Base-by-base conservation (phyloP, 257 asterid genomes). In the Nicotiana benthamiana region DNA sequence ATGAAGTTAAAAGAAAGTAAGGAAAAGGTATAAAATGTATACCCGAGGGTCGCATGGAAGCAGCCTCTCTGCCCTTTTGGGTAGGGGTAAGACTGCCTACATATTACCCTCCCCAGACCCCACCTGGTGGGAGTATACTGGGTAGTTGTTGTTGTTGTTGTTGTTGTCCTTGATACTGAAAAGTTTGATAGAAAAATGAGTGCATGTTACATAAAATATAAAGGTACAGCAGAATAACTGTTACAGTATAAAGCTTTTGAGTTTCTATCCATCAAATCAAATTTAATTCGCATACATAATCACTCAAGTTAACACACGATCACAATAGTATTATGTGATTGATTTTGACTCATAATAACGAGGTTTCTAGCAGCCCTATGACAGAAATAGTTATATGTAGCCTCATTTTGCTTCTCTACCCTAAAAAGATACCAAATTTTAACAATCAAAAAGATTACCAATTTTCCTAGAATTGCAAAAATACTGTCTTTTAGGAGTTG, bases 101-200 rank as follows among this genome's bases (percentile, higher is more conserved):
- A 27, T 27, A 27, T 27, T 27, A 27, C n/a, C n/a, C n/a, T n/a
- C n/a, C n/a, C n/a, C n/a, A n/a, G n/a, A n/a, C n/a, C n/a, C n/a
- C n/a, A n/a, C n/a, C n/a, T n/a, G n/a, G n/a, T n/a, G n/a, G n/a
- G n/a, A n/a, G n/a, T n/a, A n/a, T n/a, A n/a, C n/a, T 27, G 30
- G 30, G 30, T 27, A 27, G 30, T 27, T 27, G 30, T 27, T 27
- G 30, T 27, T 27, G 30, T 27, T 27, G 2, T 70, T n/a, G n/a
- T n/a, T n/a, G n/a, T n/a, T n/a, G 75, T 9, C 18, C 16, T 16
- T 48, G 9, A n/a, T 30, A 32, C 34, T n/a, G 75, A 34, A n/a
- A 67, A 67, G 30, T n/a, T 67, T 34, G 75, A 67, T 52, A 67
- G 75, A 67, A n/a, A 66, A 67, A 67, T 67, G 75, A 10, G 75